Evolutionary conservation across 2,329 filamentous ascomycete species (phyloP), one percentile per base, ranked within the genome.

Genomic region (Nannizziopsis barbatae): DNA sequence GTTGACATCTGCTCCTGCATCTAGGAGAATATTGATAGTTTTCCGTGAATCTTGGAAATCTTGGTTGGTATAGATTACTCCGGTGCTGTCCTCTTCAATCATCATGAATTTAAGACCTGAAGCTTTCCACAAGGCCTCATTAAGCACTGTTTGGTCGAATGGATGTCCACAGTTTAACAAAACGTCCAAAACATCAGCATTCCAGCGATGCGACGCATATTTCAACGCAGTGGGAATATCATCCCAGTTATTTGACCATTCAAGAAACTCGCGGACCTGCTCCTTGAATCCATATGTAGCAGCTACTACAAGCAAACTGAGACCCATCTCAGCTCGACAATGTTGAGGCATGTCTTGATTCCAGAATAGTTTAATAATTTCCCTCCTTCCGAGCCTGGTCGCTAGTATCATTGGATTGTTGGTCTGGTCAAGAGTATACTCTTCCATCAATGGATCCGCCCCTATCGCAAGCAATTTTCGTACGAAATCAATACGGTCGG

Each of bases 381-480:
- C 17, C n/a, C 40, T 27, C 40, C 15, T 42, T 31, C 40, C 40
- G 9, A 27, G 17, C 20, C 30, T 42, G n/a, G 40, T 31, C 30
- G 40, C 40, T 31, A 42, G 40, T 31, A 27, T 31, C 40, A 42
- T 31, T 31, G 40, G 33, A 31, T 31, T 42, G 9, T 42, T 31
- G 15, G 22, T 31, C 18, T 42, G 22, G 17, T 14, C 30, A 31
- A n/a, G 10, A 30, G 9, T 15, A 15, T 15, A n/a, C 30, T 31
- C 20, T n/a, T 11, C 2, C n/a, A 31, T 12, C 3, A 31, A 31
- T 31, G 40, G 33, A 31, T 42, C 40, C 17, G 40, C 40, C 20
- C 40, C 40, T n/a, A 31, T 31, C 17, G 30, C 40, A 31, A 42
- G 40, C 17, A 42, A 31, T 30, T 31, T 11, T 17, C 20, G 20